Base-by-base conservation (phyloP, 768 basidiomycete genomes). In the Amanita polypyramis region DNA sequence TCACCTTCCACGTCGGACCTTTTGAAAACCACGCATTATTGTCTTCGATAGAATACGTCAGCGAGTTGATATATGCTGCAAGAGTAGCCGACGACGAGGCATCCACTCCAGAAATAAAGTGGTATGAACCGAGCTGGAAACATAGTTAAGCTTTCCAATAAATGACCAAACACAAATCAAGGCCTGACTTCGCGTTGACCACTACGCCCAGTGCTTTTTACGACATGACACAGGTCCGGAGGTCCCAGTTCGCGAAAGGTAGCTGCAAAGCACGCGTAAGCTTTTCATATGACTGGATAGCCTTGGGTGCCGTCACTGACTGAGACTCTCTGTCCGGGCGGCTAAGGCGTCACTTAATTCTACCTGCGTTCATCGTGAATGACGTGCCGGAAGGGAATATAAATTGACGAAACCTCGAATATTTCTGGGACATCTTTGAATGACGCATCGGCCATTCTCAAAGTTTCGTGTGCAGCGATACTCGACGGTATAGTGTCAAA, bases 91-190 rank as follows among this genome's bases (percentile, higher is more conserved):
- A 97, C 5, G 95, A 96, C 14, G 93, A 97, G 1, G 95, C 92
- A 64, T 99, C 96, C 45, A 99, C 90, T n/a, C 96, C 95, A 0
- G 96, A 99, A 50, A 96, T 79, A 57, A 90, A 97, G 66, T 99
- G 96, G 63, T 97, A 98, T 30, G 95, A 97, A 33, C 92, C 91
- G 50, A 91, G 72, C 93, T 96, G 58, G 47, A 27, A 30, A 19
- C 27, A 40, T 30, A 20, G 25, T 25, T 38, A 14, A 12, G 15
- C 17, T 38, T 11, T 27, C 17, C 36, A 3, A n/a, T 5, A 33
- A 5, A 30, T 2, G 5, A 19, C 17, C 23, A 17, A 36, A 33
- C n/a, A 47, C 29, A 35, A 47, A 27, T 38, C 25, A 45, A 41
- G 51, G 32, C 41, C 20, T 5, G 30, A 74, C 85, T 56, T 52